phyloP scores from a whole-genome alignment of 495 filamentous ascomycete species.

The Astrocystis sublimbata region DNA sequence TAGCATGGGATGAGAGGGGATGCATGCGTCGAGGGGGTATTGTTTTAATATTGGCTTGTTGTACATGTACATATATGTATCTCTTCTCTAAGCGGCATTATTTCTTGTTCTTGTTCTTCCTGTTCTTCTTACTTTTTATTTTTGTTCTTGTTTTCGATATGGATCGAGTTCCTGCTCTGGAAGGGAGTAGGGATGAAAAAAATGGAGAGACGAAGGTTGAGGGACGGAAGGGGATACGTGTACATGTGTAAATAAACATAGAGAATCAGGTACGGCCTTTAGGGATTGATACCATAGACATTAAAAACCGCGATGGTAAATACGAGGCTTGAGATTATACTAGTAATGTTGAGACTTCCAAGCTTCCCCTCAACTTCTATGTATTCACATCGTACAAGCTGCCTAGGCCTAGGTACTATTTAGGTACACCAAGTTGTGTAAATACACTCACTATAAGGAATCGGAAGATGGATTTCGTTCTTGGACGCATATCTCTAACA shows the following conservation, averaged over 20 bases:
- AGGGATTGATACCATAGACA: slow-evolving; percentile 14
- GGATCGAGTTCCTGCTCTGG: too few species aligned
- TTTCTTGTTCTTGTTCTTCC: not conserved
- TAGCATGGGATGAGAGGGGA: not conserved
- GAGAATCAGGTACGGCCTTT: slow-evolving; percentile 8
- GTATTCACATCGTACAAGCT: too few species aligned
- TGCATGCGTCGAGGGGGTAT: not conserved
- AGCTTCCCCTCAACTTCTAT: not conserved
- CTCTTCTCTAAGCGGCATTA: not conserved
- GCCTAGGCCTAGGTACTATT: too few species aligned
- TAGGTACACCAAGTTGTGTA: too few species aligned
- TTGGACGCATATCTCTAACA: too few species aligned
- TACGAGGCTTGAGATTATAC: not conserved
- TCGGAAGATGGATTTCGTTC: too few species aligned
- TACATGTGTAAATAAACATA: not conserved
- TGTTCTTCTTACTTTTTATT: too few species aligned
- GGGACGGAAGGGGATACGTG: not conserved
- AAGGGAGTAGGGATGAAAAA: too few species aligned
- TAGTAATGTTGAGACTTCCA: not conserved
- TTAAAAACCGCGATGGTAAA: not conserved
- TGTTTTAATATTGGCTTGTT: not conserved
- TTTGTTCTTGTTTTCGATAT: too few species aligned
- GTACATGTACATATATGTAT: too few species aligned
- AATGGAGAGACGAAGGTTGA: too few species aligned
- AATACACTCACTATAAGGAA: too few species aligned